Base-by-base conservation (phyloP, 768 basidiomycete species). In the Hebeloma cylindrosporum region DNA sequence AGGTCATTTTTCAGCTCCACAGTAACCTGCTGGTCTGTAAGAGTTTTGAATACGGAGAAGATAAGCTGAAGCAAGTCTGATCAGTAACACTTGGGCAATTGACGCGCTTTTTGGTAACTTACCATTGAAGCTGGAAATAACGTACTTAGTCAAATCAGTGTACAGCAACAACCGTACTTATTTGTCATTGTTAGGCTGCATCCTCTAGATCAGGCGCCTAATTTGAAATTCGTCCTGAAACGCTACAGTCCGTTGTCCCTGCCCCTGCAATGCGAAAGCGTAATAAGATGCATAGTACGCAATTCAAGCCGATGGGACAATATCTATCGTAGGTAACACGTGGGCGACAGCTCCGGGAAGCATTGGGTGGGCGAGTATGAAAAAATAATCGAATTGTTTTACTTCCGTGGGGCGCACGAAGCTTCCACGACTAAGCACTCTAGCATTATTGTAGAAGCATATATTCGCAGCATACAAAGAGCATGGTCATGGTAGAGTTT, bases 1-100 rank as follows among this genome's bases (percentile, higher is more conserved):
- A 98, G 82, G 67, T 98, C 96, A 70, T 99, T 99, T 73, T 99
- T 99, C 60, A 99, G 83, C 65, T 97, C 93, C 53, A 96, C 94
- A 4, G 90, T 93, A 58, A 98, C 94, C 60, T 85, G 82, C 62
- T 98, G 95, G 69, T 97, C 93, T 7, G 94, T 97, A 23, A 99
- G 82, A 7, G 96, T 98, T 71, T 98, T 98, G 84, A 99, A 98
- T 20, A 98, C 94, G 33, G 94, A 97, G 73, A 91, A 93, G 54
- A 92, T 94, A 57, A 95, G 85, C 93, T 89, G 51, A 25, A 55
- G 28, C 16, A 17, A 28, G 6, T 11, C 22, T 35, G 6, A 43
- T 14, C 38, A 40, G 43, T 34, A 53, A 29, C 10, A 23, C 34
- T 17, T 34, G 7, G 23, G 8, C 3, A 32, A 20, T 51, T 8